A percentile compares a stretch with the other conserved stretches of the same genome.
Evolutionary conservation across 164 flowering plant genomes (phyloP).

Genomic region (Dillenia turbinata): DNA sequence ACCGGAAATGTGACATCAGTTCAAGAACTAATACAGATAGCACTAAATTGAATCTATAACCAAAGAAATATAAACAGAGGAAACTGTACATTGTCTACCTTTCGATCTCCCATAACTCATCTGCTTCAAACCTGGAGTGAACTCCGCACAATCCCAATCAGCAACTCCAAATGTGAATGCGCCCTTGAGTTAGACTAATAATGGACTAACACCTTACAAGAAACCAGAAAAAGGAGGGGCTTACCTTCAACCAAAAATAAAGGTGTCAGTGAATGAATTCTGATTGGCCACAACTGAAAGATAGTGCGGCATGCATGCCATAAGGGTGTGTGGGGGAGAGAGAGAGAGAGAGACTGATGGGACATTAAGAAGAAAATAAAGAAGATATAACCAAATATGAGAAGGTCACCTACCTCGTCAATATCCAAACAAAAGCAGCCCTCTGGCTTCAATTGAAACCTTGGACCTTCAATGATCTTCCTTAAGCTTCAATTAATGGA

Average conservation of each 20-base stretch:
- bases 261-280: too few relatives aligned
- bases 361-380: not conserved
- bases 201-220: too few relatives aligned
- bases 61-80: not conserved
- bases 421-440: slow-evolving; percentile 79
- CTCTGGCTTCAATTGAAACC: slow-evolving; percentile 93
- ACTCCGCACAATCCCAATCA: slow-evolving; percentile 84
- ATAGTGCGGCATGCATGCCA: not conserved
- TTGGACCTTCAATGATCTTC: slow-evolving; percentile 75
- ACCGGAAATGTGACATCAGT: not conserved
- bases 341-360: not conserved
- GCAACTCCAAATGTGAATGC: slow-evolving; percentile 78
- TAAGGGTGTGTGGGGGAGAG: too few relatives aligned
- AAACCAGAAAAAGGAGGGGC: too few relatives aligned
- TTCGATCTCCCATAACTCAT: slow-evolving; percentile 71
- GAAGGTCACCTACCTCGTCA: slow-evolving; percentile 72
- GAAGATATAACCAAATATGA: not conserved
- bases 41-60: not conserved
- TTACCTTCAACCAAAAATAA: too few relatives aligned
- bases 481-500: slow-evolving; percentile 98
- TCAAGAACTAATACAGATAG: not conserved
- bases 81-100: slow-evolving; percentile 39
- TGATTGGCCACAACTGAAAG: too few relatives aligned
- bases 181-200: too few relatives aligned
- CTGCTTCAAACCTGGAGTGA: slow-evolving; percentile 76